Conservation (phyloP, 2,329 filamentous ascomycete species). For the Drechslera avenae region DNA sequence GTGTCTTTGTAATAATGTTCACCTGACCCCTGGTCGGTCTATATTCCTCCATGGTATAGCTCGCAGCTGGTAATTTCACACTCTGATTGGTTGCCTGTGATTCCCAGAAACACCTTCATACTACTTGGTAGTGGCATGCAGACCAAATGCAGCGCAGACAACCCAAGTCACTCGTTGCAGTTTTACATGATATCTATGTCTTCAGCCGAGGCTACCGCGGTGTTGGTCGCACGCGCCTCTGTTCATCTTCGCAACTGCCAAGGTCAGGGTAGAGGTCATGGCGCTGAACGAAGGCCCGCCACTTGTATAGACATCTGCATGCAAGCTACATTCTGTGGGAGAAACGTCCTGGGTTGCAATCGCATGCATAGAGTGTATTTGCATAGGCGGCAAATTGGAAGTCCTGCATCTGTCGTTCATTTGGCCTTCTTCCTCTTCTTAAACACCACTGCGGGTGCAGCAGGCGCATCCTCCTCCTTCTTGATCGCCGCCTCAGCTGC, state of each 20-base stretch:
- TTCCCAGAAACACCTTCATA: not conserved
- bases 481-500: slow-evolving; percentile 21
- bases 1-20: not conserved
- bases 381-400: not conserved
- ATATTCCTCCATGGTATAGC: not conserved
- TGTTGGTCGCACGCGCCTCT: not conserved
- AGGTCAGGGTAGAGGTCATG: not conserved
- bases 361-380: not conserved
- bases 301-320: too few relatives aligned
- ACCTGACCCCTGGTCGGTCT: not conserved
- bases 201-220: not conserved
- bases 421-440: slow-evolving; percentile 78
- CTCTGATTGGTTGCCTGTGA: not conserved
- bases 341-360: not conserved
- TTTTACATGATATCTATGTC: not conserved
- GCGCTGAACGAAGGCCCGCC: too few relatives aligned
- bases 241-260: not conserved
- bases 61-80: not conserved
- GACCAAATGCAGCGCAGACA: not conserved
- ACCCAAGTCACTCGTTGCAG: not conserved
- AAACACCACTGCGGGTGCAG: slow-evolving; percentile 65
- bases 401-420: slow-evolving; percentile 15
- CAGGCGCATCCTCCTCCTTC: slow-evolving; percentile 29
- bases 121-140: not conserved
- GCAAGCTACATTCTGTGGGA: too few relatives aligned